Evolutionary conservation across 345 rosid species (phyloP).

Genomic region (Sapria himalayana): DNA sequence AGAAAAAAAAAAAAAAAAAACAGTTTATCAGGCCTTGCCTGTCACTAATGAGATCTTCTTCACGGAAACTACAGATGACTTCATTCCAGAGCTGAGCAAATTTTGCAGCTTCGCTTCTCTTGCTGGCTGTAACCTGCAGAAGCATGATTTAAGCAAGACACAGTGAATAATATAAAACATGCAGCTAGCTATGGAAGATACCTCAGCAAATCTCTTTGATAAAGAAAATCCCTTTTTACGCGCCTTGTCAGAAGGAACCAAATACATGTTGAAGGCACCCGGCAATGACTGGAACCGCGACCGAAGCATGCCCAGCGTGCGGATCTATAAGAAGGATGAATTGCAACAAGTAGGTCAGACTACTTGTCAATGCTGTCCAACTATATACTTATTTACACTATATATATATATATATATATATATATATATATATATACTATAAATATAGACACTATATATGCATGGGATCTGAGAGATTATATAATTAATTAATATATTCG

Average conservation of each 20-base stretch:
- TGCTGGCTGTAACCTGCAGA: conserved; percentile 57
- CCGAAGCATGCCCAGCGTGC: conserved; percentile 88
- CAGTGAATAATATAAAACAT: neutral
- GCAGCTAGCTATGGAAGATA: conserved; percentile 10
- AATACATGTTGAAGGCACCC: conserved; percentile 63
- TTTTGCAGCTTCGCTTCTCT: conserved; percentile 95
- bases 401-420: too few species aligned
- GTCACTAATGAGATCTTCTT: conserved; percentile 93
- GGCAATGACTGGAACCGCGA: conserved; percentile 92
- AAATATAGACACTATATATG: too few species aligned
- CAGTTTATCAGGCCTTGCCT: conserved; percentile 28
- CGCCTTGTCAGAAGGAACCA: conserved; percentile 73
- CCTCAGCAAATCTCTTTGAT: conserved; percentile 73
- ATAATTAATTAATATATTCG: too few species aligned
- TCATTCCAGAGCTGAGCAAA: conserved; percentile 98
- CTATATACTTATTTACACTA: too few species aligned
- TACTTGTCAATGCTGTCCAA: too few species aligned
- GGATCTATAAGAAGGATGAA: conserved; percentile 27
- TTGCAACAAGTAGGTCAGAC: too few species aligned
- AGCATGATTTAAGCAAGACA: neutral
- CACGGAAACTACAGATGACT: conserved; percentile 84
- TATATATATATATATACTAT: too few species aligned
- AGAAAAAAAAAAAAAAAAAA: conserved; percentile 2
- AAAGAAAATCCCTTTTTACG: conserved; percentile 73
- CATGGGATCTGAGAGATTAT: too few species aligned